Conservation (phyloP, 1,284 basidiomycete species). For the Cryptococcus neoformans region DNA sequence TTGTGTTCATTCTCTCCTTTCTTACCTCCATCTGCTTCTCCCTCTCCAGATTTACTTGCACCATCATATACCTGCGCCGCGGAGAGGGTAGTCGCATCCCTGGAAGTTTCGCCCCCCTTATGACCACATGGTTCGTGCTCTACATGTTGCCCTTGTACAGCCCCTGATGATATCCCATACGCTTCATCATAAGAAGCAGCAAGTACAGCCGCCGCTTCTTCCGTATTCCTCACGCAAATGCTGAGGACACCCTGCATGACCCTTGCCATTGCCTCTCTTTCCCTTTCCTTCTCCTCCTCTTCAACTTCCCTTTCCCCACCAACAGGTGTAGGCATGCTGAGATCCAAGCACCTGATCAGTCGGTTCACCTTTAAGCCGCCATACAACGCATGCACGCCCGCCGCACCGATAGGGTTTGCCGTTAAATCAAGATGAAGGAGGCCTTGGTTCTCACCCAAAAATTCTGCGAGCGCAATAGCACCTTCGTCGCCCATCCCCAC, state of each 20-base stretch:
- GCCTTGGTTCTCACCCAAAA: slow-evolving; percentile 82
- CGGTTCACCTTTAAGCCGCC: slow-evolving; percentile 78
- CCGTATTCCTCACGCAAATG: background rate
- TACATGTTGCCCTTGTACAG: background rate
- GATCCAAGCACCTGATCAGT: slow-evolving; percentile 84
- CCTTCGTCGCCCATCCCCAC: slow-evolving; percentile 79
- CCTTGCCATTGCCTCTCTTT: slow-evolving; percentile 35
- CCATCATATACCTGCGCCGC: background rate
- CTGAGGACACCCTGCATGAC: slow-evolving; percentile 30
- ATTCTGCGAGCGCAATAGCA: slow-evolving; percentile 93
- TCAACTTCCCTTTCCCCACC: background rate
- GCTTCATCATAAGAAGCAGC: background rate
- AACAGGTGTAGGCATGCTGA: background rate
- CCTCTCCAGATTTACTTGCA: background rate
- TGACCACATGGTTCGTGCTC: too few relatives aligned
- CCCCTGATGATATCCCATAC: too few relatives aligned
- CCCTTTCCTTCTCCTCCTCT: slow-evolving; percentile 42
- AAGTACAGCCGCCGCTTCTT: background rate
- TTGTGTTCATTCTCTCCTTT: background rate
- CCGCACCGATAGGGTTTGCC: slow-evolving; percentile 73
- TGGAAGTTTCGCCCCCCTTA: too few relatives aligned
- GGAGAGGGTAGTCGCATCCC: too few relatives aligned
- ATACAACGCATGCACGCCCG: slow-evolving; percentile 87
- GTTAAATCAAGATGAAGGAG: slow-evolving; percentile 88
- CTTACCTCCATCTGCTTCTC: too few relatives aligned